phyloP scores from a whole-genome alignment of 257 asterid species.

The Solanum tarijense region DNA sequence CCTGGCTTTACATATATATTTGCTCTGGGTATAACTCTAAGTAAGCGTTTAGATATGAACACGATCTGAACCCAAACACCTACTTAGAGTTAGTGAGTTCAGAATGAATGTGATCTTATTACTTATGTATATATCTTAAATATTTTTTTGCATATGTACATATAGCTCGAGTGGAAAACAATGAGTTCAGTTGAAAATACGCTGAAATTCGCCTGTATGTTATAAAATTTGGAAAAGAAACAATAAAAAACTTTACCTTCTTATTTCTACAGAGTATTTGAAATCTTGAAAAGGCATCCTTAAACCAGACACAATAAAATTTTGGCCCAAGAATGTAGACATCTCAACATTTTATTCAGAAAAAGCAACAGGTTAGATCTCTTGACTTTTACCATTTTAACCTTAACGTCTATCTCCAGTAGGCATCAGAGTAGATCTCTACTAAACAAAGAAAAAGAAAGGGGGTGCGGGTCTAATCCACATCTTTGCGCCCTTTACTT shows the following conservation, averaged over 20 bases:
- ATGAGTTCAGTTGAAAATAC: not conserved
- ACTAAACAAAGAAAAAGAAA: no score
- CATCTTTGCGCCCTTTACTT: no score
- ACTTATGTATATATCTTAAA: not conserved
- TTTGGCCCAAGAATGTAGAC: not conserved
- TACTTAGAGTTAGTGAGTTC: not conserved
- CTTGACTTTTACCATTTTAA: not conserved
- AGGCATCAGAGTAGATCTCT: no score
- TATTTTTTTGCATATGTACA: not conserved
- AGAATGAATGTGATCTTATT: not conserved
- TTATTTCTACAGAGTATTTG: not conserved
- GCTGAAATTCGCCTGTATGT: not conserved
- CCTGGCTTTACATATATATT: not conserved
- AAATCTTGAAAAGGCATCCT: not conserved
- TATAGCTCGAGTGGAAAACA: not conserved
- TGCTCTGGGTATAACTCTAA: not conserved
- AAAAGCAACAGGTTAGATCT: not conserved
- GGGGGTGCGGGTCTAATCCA: no score
- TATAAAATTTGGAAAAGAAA: not conserved
- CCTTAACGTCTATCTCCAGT: not conserved
- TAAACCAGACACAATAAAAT: not conserved
- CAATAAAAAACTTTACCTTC: not conserved
- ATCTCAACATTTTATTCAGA: not conserved
- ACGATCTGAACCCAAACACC: not conserved
- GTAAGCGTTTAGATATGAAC: not conserved